Evolutionary conservation across 75 land plant genomes (phyloP).

Genomic region (Adiantum capillusveneris): DNA sequence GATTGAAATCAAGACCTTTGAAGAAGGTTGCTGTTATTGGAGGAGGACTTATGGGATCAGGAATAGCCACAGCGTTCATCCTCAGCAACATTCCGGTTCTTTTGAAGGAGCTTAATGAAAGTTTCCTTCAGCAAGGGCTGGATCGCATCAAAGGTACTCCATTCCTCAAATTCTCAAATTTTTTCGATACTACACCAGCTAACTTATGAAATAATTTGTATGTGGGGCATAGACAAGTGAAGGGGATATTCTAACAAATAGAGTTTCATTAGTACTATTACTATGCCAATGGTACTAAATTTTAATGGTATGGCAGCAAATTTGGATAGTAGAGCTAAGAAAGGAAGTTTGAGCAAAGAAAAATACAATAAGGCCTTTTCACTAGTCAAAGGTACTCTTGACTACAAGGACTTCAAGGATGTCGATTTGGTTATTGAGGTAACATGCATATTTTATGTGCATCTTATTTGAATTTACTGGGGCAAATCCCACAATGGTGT

Average conservation of each 20-base stretch:
- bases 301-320: constrained; percentile 38
- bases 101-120: constrained; percentile 73
- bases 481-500: neutral
- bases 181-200: neutral
- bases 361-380: constrained; percentile 25
- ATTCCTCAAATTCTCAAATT: too few relatives aligned
- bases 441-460: neutral
- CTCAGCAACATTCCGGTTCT: constrained; percentile 54
- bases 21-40: constrained; percentile 92
- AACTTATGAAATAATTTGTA: neutral
- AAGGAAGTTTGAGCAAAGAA: constrained; percentile 40
- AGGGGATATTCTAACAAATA: neutral
- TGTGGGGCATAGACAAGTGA: neutral
- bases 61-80: constrained; percentile 85
- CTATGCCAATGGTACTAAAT: neutral
- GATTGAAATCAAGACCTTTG: constrained; percentile 61
- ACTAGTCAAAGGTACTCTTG: constrained; percentile 36
- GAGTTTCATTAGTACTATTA: neutral
- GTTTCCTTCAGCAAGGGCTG: constrained; percentile 65
- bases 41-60: constrained; percentile 98
- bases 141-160: constrained; percentile 62
- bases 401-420: constrained; percentile 32
- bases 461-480: neutral
- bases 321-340: constrained; percentile 50
- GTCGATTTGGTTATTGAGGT: constrained; percentile 51